Evolutionary conservation across 192 early-diverging fungal species (phyloP).

Genomic region (Coemansia guatemalensis): DNA sequence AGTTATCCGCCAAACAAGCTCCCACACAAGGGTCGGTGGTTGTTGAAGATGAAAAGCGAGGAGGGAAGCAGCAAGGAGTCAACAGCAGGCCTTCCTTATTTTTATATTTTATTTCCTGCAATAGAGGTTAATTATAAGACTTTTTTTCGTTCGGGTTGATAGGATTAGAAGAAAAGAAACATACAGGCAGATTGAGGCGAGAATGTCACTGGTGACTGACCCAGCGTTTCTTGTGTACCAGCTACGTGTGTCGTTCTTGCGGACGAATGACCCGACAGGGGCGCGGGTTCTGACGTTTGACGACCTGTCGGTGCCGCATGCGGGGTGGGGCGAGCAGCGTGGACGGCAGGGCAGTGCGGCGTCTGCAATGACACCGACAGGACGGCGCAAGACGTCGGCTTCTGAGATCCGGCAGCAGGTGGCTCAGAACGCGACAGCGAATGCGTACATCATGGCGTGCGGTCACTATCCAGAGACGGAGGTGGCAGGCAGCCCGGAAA

Average conservation of each 20-base stretch:
- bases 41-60: no score
- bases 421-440: conserved; percentile 39
- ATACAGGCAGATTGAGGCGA: not conserved
- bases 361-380: conserved; percentile 25
- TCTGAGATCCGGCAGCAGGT: conserved; percentile 48
- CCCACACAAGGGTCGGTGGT: no score
- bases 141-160: not conserved
- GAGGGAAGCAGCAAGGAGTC: not conserved
- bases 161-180: not conserved
- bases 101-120: not conserved
- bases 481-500: conserved; percentile 36
- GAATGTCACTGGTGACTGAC: conserved; percentile 72
- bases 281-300: conserved; percentile 73
- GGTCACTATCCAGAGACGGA: conserved; percentile 51
- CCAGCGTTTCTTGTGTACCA: conserved; percentile 73
- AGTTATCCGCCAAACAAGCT: not conserved
- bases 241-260: conserved; percentile 72
- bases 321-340: not conserved
- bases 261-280: conserved; percentile 68
- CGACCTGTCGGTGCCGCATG: conserved; percentile 36
- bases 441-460: conserved; percentile 50
- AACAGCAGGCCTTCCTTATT: not conserved
- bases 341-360: conserved; percentile 26
- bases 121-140: not conserved
- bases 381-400: conserved; percentile 46